Evolutionary conservation across 2,329 filamentous ascomycete genomes (phyloP), one percentile per base, ranked within the genome.

Genomic region (Westerdykella ornata): DNA sequence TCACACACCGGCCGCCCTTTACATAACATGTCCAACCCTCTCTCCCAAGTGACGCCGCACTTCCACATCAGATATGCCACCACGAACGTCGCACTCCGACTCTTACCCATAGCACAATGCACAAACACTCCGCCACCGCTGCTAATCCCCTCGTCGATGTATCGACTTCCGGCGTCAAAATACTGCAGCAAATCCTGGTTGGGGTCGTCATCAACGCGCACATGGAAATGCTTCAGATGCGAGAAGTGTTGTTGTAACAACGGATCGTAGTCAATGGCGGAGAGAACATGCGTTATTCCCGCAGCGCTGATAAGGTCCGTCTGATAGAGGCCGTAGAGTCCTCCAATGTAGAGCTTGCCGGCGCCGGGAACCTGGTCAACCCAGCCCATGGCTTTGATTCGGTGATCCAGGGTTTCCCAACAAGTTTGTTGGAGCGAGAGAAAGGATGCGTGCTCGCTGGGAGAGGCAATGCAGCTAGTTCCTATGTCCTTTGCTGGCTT

Each of bases 251-350:
- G 53, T 12, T 53, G 49, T 0, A 62, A 47, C 22, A 54, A 17
- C 0, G 58, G 51, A 11, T 61, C 59, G 39, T 64, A 64, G 29
- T 65, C 59, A 3, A 65, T 59, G 8, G 63, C 55, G 1, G 52
- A 57, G 1, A 63, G 42, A 0, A 65, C 59, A 29, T 65, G 60
- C 0, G 61, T 65, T 14, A 65, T 60, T 4, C 54, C 52, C 2
- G 58, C 58, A 3, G 50, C 47, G 8, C 46, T 40, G 38, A 65
- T 59, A 7, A 67, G 53, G 44, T 66, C 56, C 2, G 59, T 60
- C 44, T 68, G 62, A 47, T 69, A 68, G 2, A 70, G 50, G 1
- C 67, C 67, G 42, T 68, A 63, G 3, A 70, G 53, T 20, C 67
- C 67, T 43, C 68, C 68, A 37, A 69, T 69, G 57, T 65, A 67